phyloP scores from a whole-genome alignment of 176 grass and related monocot genomes.

The Triticum monococcum region DNA sequence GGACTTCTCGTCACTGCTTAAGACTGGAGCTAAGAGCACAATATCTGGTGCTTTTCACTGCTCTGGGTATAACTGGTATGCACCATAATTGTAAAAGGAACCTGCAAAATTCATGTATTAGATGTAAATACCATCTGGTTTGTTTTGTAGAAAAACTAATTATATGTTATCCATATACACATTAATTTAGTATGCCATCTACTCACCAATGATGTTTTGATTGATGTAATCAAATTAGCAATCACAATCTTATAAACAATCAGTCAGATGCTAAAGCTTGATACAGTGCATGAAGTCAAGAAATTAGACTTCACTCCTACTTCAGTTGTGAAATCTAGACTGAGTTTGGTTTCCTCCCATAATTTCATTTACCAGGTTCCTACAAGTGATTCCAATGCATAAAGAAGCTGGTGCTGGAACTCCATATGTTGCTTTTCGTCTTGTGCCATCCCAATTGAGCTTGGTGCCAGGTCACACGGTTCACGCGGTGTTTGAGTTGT shows the following conservation, averaged over 20 bases:
- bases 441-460: background rate
- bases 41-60: background rate
- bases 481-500: constrained; percentile 16
- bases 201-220: background rate
- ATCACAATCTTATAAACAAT: background rate
- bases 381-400: constrained; percentile 5
- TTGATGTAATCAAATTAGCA: background rate
- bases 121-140: background rate
- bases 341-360: background rate
- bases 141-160: background rate
- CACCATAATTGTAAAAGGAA: background rate
- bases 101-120: background rate
- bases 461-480: background rate
- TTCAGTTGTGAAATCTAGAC: background rate
- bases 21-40: background rate
- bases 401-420: background rate
- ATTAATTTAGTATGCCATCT: background rate
- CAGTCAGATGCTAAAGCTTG: background rate
- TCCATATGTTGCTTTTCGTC: constrained; percentile 20
- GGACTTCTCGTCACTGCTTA: constrained; percentile 33
- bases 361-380: constrained; percentile 7
- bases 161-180: background rate
- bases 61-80: constrained; percentile 21
- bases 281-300: background rate
- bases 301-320: background rate